Evolutionary conservation across 148 eudicot species (phyloP).

Genomic region (Camellia granthamiana): DNA sequence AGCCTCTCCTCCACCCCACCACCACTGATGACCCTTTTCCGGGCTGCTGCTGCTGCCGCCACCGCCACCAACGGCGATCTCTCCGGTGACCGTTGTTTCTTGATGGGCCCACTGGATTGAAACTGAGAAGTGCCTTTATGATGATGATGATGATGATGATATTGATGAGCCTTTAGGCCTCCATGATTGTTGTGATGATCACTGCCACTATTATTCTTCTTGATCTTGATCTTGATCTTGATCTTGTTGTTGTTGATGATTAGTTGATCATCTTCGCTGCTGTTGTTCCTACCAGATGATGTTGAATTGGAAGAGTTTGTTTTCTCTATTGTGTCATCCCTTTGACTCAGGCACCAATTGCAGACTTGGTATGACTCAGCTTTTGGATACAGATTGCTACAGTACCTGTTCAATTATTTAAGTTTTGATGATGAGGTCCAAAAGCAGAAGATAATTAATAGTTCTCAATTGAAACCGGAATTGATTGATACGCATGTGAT

Average conservation of each 20-base stretch:
- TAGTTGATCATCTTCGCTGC: constrained; percentile 18
- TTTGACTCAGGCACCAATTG: constrained; percentile 72
- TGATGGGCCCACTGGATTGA: constrained; percentile 35
- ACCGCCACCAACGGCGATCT: constrained; percentile 14
- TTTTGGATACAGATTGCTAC: constrained; percentile 74
- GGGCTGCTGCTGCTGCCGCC: no score
- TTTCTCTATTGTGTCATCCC: constrained; percentile 20
- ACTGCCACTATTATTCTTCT: not conserved
- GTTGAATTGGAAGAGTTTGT: constrained; percentile 34
- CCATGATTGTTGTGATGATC: not conserved
- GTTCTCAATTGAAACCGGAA: no score
- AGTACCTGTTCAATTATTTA: constrained; percentile 43
- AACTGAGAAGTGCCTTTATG: constrained; percentile 20
- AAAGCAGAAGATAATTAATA: no score
- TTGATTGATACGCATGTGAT: no score
- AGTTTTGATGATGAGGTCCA: not conserved
- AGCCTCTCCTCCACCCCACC: constrained; percentile 14
- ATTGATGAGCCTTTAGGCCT: constrained; percentile 5
- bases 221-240: not conserved
- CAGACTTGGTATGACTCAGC: constrained; percentile 66
- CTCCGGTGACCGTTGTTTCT: constrained; percentile 35
- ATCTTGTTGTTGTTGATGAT: not conserved
- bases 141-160: no score
- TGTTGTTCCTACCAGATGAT: constrained; percentile 27
- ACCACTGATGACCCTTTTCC: not conserved